Evolutionary conservation across 2,329 filamentous ascomycete genomes (phyloP).

Genomic region (Talaromyces sp.): DNA sequence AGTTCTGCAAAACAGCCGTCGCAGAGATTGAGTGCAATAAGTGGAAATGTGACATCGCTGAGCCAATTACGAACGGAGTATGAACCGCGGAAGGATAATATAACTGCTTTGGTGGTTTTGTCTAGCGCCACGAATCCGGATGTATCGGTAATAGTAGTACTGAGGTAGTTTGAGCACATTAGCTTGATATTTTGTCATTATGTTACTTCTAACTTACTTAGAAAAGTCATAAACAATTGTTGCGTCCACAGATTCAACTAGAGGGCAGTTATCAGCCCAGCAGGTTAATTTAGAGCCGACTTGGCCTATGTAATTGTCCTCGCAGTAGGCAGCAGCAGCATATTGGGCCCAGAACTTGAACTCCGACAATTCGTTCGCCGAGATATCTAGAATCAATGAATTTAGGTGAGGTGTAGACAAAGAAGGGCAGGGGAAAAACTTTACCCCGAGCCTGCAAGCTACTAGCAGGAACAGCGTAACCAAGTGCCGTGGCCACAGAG

Average conservation of each 20-base stretch:
- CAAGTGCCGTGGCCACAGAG: not conserved
- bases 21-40: constrained; percentile 34
- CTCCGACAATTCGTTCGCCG: not conserved
- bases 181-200: not conserved
- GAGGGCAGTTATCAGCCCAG: not conserved
- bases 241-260: not conserved
- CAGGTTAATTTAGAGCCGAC: not conserved
- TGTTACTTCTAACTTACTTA: constrained; percentile 29
- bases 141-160: constrained; percentile 26
- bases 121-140: constrained; percentile 47
- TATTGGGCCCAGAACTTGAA: not conserved
- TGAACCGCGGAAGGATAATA: constrained; percentile 34
- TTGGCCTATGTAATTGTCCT: not conserved
- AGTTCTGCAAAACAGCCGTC: constrained; percentile 33
- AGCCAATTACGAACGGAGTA: constrained; percentile 25
- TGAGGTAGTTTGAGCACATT: not conserved
- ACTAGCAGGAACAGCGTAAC: not conserved
- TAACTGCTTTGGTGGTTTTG: constrained; percentile 34
- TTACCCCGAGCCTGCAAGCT: not conserved
- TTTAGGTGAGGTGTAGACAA: not conserved
- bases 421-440: not conserved
- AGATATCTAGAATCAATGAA: not conserved
- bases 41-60: constrained; percentile 20
- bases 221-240: constrained; percentile 43
- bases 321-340: constrained; percentile 12